Percentiles rank a stretch among this genome's conserved stretches.
Conservation (phyloP, 495 filamentous ascomycete genomes). For the Penicillium waksmanii region DNA sequence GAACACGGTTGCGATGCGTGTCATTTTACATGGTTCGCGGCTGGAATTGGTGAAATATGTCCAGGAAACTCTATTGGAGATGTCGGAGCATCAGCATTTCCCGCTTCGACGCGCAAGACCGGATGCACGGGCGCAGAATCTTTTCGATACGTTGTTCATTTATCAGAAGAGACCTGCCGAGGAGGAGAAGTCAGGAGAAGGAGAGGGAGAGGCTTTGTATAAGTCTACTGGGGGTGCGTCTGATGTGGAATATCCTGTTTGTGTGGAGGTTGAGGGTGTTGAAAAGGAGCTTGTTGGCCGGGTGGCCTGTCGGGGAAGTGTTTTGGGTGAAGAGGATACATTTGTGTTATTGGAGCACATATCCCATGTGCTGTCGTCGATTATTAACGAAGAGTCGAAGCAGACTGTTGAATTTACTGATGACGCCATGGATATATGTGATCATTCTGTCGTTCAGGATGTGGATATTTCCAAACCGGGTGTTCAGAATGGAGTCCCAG, state of each 20-base stretch:
- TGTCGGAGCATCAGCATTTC: constrained; percentile 54
- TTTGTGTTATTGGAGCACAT: constrained; percentile 54
- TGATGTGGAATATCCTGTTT: constrained; percentile 76
- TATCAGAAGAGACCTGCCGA: constrained; percentile 62
- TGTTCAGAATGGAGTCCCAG: not conserved
- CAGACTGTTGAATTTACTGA: constrained; percentile 56
- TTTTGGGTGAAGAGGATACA: constrained; percentile 47
- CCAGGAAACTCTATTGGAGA: constrained; percentile 71
- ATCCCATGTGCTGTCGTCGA: constrained; percentile 54
- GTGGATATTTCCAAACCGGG: constrained; percentile 5
- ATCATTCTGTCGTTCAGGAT: constrained; percentile 41
- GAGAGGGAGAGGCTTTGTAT: constrained; percentile 41
- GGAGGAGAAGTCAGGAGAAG: not conserved
- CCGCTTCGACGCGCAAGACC: constrained; percentile 40
- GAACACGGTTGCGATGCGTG: constrained; percentile 75
- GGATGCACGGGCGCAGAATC: constrained; percentile 25
- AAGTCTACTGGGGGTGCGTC: constrained; percentile 61
- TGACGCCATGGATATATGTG: constrained; percentile 54
- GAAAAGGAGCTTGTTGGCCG: constrained; percentile 62
- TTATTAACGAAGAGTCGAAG: constrained; percentile 49
- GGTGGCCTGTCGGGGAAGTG: constrained; percentile 64
- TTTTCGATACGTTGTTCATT: constrained; percentile 87
- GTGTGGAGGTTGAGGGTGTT: constrained; percentile 72
- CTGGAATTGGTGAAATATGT: constrained; percentile 43
- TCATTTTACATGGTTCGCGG: constrained; percentile 42